A percentile compares a stretch with the other conserved stretches of the same genome.
Conservation (phyloP, 225 moss, liverwort and hornwort genomes). For the Pleurozium schreberi region DNA sequence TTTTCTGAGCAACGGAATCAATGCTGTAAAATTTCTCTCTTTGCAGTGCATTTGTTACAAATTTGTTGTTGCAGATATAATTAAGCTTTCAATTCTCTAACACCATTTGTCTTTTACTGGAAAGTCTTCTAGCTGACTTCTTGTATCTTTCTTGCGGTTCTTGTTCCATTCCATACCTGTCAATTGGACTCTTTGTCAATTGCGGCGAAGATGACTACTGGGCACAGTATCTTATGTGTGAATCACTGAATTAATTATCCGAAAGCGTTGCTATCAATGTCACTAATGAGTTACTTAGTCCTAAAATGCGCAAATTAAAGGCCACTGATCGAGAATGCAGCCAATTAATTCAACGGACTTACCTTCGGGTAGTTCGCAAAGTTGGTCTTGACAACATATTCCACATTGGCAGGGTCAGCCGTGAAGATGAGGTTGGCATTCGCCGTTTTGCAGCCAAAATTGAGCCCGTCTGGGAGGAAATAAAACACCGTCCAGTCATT, state of each 20-base stretch:
- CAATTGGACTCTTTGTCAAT: neutral
- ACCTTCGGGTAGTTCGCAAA: neutral
- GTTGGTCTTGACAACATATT: neutral
- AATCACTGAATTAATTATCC: no score
- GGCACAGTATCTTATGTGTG: neutral
- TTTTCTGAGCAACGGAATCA: neutral
- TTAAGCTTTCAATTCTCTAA: neutral
- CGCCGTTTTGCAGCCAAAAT: neutral
- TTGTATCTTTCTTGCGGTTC: neutral
- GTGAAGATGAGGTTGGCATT: neutral
- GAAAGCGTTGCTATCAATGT: neutral
- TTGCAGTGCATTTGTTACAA: neutral
- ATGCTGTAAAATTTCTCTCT: neutral
- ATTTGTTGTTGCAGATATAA: neutral
- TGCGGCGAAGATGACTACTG: neutral
- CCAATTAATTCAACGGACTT: neutral
- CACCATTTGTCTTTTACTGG: neutral
- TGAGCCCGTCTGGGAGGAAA: neutral
- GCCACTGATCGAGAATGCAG: neutral
- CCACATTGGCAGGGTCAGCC: neutral
- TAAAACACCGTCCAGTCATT: neutral
- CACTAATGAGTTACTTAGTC: neutral
- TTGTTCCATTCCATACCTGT: neutral
- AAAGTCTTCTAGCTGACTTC: neutral
- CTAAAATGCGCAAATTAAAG: neutral